Evolutionary conservation across 139 green algal species (phyloP).

Genomic region (Chlorella sp.): DNA sequence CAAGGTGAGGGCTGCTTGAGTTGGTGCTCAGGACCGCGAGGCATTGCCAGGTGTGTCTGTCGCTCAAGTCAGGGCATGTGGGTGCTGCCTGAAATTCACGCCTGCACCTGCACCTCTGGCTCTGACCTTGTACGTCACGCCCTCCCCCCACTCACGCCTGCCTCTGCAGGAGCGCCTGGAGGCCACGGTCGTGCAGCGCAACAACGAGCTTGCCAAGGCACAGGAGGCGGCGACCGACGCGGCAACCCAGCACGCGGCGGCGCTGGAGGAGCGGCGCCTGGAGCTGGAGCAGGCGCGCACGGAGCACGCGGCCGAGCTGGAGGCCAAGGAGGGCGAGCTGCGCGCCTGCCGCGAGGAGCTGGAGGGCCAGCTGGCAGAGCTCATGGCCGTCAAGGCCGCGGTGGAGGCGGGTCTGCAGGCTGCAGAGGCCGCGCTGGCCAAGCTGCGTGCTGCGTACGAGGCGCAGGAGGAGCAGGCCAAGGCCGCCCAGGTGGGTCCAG

Average conservation of each 20-base stretch:
- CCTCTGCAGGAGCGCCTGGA: not conserved
- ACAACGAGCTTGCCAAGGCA: no score
- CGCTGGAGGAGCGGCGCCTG: not conserved
- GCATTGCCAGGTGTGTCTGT: conserved; percentile 2
- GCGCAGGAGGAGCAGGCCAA: no score
- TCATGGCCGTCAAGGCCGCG: no score
- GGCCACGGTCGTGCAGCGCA: no score
- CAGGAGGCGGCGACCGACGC: no score
- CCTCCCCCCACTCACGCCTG: not conserved
- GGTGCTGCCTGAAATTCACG: not conserved
- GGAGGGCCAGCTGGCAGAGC: no score
- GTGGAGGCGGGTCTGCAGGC: no score
- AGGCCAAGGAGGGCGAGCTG: conserved; percentile 8
- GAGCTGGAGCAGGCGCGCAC: not conserved
- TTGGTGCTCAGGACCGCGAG: not conserved
- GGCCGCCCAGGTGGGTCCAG: no score
- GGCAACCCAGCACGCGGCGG: not conserved
- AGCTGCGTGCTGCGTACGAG: no score
- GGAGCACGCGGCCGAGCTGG: conserved; percentile 5
- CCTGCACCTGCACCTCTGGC: not conserved
- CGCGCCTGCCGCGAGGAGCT: no score
- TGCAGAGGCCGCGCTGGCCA: no score
- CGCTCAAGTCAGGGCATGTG: not conserved
- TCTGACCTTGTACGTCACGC: no score
- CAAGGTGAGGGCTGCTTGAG: not conserved